Evolutionary conservation across 345 rosid genomes (phyloP).

Genomic region (Lumnitzera racemosa): DNA sequence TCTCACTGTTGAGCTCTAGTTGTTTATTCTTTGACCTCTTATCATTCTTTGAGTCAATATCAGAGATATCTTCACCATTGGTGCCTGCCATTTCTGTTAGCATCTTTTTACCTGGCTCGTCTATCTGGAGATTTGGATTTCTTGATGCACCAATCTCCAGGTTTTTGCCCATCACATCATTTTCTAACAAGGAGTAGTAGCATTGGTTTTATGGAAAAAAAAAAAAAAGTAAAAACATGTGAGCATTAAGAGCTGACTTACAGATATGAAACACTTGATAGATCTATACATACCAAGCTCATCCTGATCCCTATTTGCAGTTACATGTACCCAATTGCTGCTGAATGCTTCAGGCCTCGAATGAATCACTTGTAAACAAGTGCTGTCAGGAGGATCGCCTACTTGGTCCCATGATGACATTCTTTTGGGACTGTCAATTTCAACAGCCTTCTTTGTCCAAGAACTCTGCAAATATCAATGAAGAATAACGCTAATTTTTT

Average conservation of each 20-base stretch:
- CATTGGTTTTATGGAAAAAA: constrained; percentile 5
- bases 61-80: constrained; percentile 16
- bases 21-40: constrained; percentile 16
- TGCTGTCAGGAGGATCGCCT: constrained; percentile 29
- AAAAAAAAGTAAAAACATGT: background rate
- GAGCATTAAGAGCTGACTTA: background rate
- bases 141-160: constrained; percentile 28
- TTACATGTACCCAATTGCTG: constrained; percentile 30
- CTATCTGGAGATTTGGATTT: constrained; percentile 13
- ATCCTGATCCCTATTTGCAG: constrained; percentile 16
- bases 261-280: background rate
- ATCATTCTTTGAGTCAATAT: constrained; percentile 16
- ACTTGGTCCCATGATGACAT: constrained; percentile 19
- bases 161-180: constrained; percentile 24
- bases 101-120: constrained; percentile 14
- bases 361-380: constrained; percentile 28
- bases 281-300: constrained; percentile 22
- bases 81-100: constrained; percentile 6
- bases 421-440: constrained; percentile 30
- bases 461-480: constrained; percentile 26
- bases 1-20: constrained; percentile 23
- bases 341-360: constrained; percentile 22
- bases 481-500: too few relatives aligned
- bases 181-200: constrained; percentile 17
- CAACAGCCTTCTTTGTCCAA: constrained; percentile 32